phyloP scores from a whole-genome alignment of 129 eudicot genomes.

The Helichrysum umbraculigerum region DNA sequence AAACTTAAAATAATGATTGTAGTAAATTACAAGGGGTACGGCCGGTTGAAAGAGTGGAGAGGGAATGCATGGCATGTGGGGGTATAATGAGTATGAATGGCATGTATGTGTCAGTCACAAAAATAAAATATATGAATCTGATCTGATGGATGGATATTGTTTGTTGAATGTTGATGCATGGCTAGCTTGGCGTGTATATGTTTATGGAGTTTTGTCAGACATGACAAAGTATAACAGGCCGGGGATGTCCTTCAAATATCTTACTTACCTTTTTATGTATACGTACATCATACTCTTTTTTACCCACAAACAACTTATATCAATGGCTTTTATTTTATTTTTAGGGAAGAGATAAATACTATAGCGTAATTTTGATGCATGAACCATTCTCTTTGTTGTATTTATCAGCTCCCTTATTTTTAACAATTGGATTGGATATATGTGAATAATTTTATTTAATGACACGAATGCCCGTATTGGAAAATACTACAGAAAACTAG shows the following conservation, averaged over 20 bases:
- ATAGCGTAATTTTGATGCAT: too few species aligned
- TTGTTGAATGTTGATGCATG: slow-evolving; percentile 21
- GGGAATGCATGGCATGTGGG: slow-evolving; percentile 36
- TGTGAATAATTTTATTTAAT: too few species aligned
- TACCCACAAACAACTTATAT: neutral
- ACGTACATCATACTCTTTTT: neutral
- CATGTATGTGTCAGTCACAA: slow-evolving; percentile 25
- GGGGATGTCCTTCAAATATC: slow-evolving; percentile 15
- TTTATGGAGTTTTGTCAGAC: slow-evolving; percentile 35
- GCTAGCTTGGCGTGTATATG: slow-evolving; percentile 28
- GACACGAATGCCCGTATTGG: too few species aligned
- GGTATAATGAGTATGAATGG: slow-evolving; percentile 15
- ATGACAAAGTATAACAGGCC: slow-evolving; percentile 10
- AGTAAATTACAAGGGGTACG: too few species aligned
- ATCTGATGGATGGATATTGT: neutral
- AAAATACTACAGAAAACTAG: too few species aligned
- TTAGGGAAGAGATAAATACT: too few species aligned
- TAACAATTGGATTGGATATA: too few species aligned
- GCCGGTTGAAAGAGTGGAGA: neutral
- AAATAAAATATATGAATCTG: slow-evolving; percentile 22
- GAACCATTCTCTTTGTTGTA: too few species aligned
- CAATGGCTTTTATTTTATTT: too few species aligned
- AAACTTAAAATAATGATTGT: too few species aligned
- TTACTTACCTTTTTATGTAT: neutral
- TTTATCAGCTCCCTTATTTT: too few species aligned